phyloP scores from a whole-genome alignment of 1,139 yeast species.

The Suhomyces ambrosiae region DNA sequence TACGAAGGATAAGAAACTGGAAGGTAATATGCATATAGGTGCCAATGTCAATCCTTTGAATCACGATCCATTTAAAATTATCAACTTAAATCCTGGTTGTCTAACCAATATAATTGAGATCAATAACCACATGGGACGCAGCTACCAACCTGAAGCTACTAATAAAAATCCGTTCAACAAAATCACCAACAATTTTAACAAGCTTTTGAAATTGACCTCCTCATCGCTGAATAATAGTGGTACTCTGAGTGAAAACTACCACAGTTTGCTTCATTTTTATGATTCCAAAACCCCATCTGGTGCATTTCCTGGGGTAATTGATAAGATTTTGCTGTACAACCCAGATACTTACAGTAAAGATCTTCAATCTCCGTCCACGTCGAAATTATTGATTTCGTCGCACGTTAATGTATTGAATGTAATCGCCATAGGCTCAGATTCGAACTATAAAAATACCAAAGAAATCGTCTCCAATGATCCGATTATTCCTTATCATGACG shows the following conservation, averaged over 20 bases:
- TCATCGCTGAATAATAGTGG: not conserved
- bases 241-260: constrained; percentile 5
- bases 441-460: constrained; percentile 26
- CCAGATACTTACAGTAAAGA: constrained; percentile 26
- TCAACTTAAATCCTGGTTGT: constrained; percentile 60
- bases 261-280: constrained; percentile 7
- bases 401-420: constrained; percentile 44
- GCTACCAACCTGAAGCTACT: constrained; percentile 3
- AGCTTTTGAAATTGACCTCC: constrained; percentile 29
- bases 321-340: constrained; percentile 28
- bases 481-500: constrained; percentile 22
- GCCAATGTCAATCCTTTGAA: constrained; percentile 55
- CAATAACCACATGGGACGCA: constrained; percentile 1
- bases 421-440: constrained; percentile 31
- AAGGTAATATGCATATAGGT: constrained; percentile 56
- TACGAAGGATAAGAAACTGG: constrained; percentile 37
- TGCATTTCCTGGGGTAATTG: constrained; percentile 15
- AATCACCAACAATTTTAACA: constrained; percentile 36
- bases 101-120: constrained; percentile 26
- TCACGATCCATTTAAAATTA: constrained; percentile 55
- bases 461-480: constrained; percentile 27
- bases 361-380: constrained; percentile 20
- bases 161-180: constrained; percentile 36
- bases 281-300: constrained; percentile 7
- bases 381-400: constrained; percentile 34